Base-by-base conservation (phyloP, 352 stramenopile genomes). In the Phytophthora sansomeana region DNA sequence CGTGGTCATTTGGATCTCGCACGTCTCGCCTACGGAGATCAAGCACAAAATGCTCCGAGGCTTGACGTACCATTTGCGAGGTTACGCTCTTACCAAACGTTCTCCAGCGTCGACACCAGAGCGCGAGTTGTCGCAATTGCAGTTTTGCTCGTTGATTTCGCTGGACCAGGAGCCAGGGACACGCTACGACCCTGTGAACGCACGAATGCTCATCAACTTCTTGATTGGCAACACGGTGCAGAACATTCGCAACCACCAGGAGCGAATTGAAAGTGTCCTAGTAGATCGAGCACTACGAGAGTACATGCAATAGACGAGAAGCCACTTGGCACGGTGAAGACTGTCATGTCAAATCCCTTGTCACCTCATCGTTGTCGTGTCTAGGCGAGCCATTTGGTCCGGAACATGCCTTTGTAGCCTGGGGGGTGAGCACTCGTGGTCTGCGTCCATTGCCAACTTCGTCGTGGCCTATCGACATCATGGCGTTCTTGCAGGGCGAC, bases 31-130 rank as follows among this genome's bases (percentile, higher is more conserved):
- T 10, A 58, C 79, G 38, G 76, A 81, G 67, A 87, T 90, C 64
- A 72, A 72, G 32, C 57, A 79, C 39, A 72, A 84, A 44, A 75
- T 72, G 6, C 58, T 77, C 10, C 50, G 58, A 17, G 69, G 69
- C 16, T 29, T 76, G 21, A 58, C 57, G 11, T 89, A 88, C 30
- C 56, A 75, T 8, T 74, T 88, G 32, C 72, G 76, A 41, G 81
- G 81, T 6, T 90, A 87, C 67, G 77, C 87, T 36, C 51, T 90
- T 19, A 68, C 84, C n/a, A 78, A 81, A 46, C 74, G 60, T n/a
- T 68, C 79, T 9, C 11, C 39, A 43, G 49, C 55, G 1, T 78
- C 75, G 26, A 67, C 70, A 33, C 55, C 63, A 24, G 46, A 58
- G 41, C 43, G 35, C 7, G 68, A 83, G 41, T 65, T 72, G 28